Evolutionary conservation across 495 filamentous ascomycete genomes (phyloP), one percentile per base, ranked within the genome.

Genomic region (Symbiotaphrina buchneri): DNA sequence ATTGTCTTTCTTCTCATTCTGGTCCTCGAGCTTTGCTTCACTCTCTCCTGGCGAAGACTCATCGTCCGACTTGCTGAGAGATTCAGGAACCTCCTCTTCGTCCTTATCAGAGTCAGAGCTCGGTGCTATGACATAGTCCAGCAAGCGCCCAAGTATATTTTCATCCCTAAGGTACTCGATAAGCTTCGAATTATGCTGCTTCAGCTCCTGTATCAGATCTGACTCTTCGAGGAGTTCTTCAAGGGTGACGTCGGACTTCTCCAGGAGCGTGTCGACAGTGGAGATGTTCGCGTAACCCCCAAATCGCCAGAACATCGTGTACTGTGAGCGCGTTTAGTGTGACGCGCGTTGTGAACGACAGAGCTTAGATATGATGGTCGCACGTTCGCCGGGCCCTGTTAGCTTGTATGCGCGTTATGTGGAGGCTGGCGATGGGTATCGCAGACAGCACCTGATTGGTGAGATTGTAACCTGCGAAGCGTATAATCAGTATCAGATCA

Each of bases 221-320:
- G 76, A 71, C 61, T 95, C 87, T 48, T 95, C 82, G 38, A 99
- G 65, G 28, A 99, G 61, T 47, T 99, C 87, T 48, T 99, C 87
- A 31, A 95, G 74, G 27, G 75, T 78, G 45, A 93, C 78, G 53
- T 93, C 75, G 39, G 78, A 71, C 54, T 91, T 91, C 39, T 95
- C 87, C 43, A 99, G 82, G 41, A 95, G 75, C 42, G 70, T 82
- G 54, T 95, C 90, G 51, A 97, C 75, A 41, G 82, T 76, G 44
- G 85, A 93, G 56, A 91, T 73, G 61, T 78, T 91, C 53, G 85
- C 79, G 65, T 95, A 95, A 49, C 83, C 83, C 59, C 90, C 84
- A 58, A 94, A 94, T 52, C 83, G 71, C 84, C 84, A 94, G 53
- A 94, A 94, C 84, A 94, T 94, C 55, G 52, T 81, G 74, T 20